These are phyloP conservation scores for Fusarium pseudograminearum DNA, from an alignment of 2,329 filamentous ascomycete species.

Conservation along the genomic window DNA sequence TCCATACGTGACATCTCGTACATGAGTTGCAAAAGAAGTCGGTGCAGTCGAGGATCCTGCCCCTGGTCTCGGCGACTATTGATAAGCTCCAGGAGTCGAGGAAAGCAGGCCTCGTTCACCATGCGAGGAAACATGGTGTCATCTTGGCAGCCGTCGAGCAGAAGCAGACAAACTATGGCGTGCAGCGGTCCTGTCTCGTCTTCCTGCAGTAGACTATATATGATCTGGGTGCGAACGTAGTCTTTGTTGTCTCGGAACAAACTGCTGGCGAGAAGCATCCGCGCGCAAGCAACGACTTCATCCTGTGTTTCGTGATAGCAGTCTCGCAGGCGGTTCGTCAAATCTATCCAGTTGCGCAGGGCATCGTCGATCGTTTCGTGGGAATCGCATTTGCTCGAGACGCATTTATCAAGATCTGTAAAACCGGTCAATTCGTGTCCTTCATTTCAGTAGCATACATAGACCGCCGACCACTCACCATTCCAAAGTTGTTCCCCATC, in stretches of 20 bases:
- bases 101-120: slow-evolving; percentile 87
- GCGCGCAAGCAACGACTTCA: slow-evolving; percentile 83
- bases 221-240: slow-evolving; percentile 92
- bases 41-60: slow-evolving; percentile 78
- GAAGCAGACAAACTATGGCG: slow-evolving; percentile 83
- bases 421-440: slow-evolving; percentile 29
- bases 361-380: slow-evolving; percentile 81
- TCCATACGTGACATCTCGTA: slow-evolving; percentile 98
- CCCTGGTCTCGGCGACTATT: slow-evolving; percentile 72
- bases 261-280: slow-evolving; percentile 78
- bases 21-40: slow-evolving; percentile 84
- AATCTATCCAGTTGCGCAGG: slow-evolving; percentile 83
- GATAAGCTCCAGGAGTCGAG: slow-evolving; percentile 84
- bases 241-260: slow-evolving; percentile 81
- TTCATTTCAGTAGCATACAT: slow-evolving; percentile 1
- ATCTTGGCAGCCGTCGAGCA: slow-evolving; percentile 85
- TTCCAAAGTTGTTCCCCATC: slow-evolving; percentile 91
- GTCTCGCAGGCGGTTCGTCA: slow-evolving; percentile 81
- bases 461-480: slow-evolving; percentile 63
- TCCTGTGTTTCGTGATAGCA: slow-evolving; percentile 81
- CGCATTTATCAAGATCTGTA: slow-evolving; percentile 62
- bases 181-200: slow-evolving; percentile 85
- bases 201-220: slow-evolving; percentile 91
- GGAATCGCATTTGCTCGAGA: slow-evolving; percentile 61
- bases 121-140: slow-evolving; percentile 87